Evolutionary conservation across 768 basidiomycete genomes (phyloP), one percentile per base, ranked within the genome.

Genomic region (Gloeopeniophorella convolvens): DNA sequence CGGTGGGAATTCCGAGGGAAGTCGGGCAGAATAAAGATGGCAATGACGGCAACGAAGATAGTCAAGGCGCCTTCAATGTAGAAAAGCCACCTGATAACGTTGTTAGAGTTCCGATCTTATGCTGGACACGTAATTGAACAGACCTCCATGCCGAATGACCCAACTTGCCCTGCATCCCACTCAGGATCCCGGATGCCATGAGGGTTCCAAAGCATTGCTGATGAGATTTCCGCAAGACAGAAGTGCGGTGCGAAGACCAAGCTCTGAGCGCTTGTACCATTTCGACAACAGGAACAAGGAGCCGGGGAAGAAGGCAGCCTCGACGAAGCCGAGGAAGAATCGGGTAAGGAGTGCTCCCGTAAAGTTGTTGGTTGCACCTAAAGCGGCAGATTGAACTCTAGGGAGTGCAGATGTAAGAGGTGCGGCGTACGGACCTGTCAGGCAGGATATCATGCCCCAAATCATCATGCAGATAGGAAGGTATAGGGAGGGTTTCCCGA

Each of bases 181-280:
- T 72, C 15, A 91, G 74, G 45, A 91, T 85, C 1, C 78, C 82
- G 26, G 85, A 84, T 10, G 88, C 86, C 44, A 91, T 77, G 11
- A 91, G 68, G 2, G 85, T 74, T 3, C 89, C 88, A 62, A 90
- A 89, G 87, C 89, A 70, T 90, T 92, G 47, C 79, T 81, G 45
- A 89, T 80, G 24, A 90, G 70, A 59, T 75, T 80, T 16, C 89
- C 88, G 53, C 85, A 86, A 33, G 76, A 77, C 26, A 89, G 70
- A 40, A 84, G 62, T 5, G 86, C 82, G 11, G 77, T 84, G 45
- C 85, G 72, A 43, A 80, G 68, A 33, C 83, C 87, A 33, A 90
- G 70, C 61, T 90, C 88, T 27, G 70, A 72, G 36, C 77, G 76
- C 50, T 72, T 85, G 70, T 89, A 89, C 88, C 85, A 81, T 60